Base-by-base conservation (phyloP, 805 yeast genomes). In the Candida ortonii region DNA sequence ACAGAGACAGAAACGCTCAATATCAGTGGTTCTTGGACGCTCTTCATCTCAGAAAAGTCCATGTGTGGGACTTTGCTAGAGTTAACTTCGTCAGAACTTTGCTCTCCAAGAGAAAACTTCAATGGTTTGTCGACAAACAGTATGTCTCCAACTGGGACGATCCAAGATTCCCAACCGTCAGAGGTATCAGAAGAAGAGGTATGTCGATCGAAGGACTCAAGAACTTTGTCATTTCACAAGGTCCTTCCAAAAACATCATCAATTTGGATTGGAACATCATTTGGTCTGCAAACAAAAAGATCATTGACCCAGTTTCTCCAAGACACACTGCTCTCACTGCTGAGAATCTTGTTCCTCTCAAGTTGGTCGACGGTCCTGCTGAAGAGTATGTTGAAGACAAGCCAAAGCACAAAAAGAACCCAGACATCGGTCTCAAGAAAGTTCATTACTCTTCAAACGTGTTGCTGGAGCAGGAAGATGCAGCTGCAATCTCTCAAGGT, bases 171-270 rank as follows among this genome's bases (percentile, higher is more conserved):
- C 99, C 99, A 50, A 93, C 99, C 29, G 96, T 93, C 24, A 82
- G 97, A 65, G 99, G 99, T 71, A 96, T 90, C 34, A 86, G 97
- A 72, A 82, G 98, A 74, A 84, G 99, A 71, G 99, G 99, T 71
- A 93, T 93, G 99, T 80, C 96, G 24, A 94, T 93, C 45, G 97
- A 93, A 70, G 99, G 97, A 48, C 78, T 93, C 62, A 79, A 90
- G 65, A 84, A 85, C 73, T 93, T 93, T 55, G 84, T 93, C 49
- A 71, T 93, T 43, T 76, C 95, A 32, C 97, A 93, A 70, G 99
- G 99, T 55, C 99, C 99, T 25, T 90, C 97, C 29, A 87, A 83
- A 69, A 93, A 93, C 70, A 88, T 93, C 55, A 82, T 93, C 59
- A 93, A 94, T 71, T 72, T 93, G 59, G 99, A 93, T 63, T 93